Conservation (phyloP, 2,329 filamentous ascomycete species). For the Orbilia ellipsospora region DNA sequence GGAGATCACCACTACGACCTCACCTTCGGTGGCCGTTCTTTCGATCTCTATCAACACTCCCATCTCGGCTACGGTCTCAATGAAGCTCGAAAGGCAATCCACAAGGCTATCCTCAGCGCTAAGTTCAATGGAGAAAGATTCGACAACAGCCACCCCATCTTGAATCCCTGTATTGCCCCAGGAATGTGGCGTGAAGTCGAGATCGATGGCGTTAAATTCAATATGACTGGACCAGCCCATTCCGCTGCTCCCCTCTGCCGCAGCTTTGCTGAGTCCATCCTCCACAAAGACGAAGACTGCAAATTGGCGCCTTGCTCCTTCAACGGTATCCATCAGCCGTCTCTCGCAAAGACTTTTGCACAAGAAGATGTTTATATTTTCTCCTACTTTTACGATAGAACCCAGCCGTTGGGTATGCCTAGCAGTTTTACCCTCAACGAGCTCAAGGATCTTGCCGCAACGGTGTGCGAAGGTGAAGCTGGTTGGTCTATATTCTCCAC, state of each 20-base stretch:
- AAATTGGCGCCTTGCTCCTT: slow-evolving; percentile 92
- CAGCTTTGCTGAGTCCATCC: slow-evolving; percentile 85
- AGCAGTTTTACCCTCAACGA: slow-evolving; percentile 93
- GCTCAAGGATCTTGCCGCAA: slow-evolving; percentile 83
- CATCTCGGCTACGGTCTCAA: slow-evolving; percentile 97
- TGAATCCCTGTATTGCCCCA: slow-evolving; percentile 87
- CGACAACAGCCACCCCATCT: slow-evolving; percentile 70
- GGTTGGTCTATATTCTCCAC: slow-evolving; percentile 83
- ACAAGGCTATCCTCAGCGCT: slow-evolving; percentile 78
- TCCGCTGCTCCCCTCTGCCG: slow-evolving; percentile 87
- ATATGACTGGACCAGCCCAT: slow-evolving; percentile 84
- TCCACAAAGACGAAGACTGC: slow-evolving; percentile 87
- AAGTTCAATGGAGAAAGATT: slow-evolving; percentile 73
- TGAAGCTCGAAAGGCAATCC: slow-evolving; percentile 88
- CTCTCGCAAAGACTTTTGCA: slow-evolving; percentile 89
- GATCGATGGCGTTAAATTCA: slow-evolving; percentile 76
- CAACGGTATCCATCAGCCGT: slow-evolving; percentile 95
- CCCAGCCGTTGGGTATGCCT: slow-evolving; percentile 94
- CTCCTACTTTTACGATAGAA: slow-evolving; percentile 98
- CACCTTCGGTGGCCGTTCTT: slow-evolving; percentile 87
- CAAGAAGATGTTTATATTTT: slow-evolving; percentile 95
- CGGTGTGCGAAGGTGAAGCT: slow-evolving; percentile 75
- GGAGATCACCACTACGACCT: slow-evolving; percentile 97
- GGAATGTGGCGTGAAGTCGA: slow-evolving; percentile 80
- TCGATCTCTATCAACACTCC: slow-evolving; percentile 96